Conservation (phyloP, 192 early-diverging fungal genomes). For the Linnemannia hyalina region DNA sequence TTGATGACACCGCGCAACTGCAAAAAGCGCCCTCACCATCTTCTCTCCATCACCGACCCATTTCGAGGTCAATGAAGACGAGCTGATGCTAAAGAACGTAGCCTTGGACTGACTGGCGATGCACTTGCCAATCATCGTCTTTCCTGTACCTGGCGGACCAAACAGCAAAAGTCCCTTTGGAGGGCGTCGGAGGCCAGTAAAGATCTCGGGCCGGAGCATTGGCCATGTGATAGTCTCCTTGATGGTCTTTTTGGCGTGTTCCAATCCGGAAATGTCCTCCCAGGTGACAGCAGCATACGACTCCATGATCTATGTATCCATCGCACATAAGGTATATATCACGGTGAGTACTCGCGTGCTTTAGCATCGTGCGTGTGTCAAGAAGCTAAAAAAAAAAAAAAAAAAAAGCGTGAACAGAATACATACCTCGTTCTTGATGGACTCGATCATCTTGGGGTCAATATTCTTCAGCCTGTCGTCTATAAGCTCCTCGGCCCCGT, state of each 20-base stretch:
- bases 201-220: conserved; percentile 81
- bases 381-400: not conserved
- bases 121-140: conserved; percentile 92
- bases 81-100: conserved; percentile 93
- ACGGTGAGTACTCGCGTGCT: not conserved
- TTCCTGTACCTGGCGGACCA: conserved; percentile 91
- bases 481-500: conserved; percentile 42
- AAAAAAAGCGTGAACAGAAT: not conserved
- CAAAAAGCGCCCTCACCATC: conserved; percentile 93
- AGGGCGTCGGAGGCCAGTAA: conserved; percentile 85
- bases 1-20: conserved; percentile 88
- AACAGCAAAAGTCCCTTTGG: conserved; percentile 89
- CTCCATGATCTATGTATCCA: conserved; percentile 70
- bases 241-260: conserved; percentile 85
- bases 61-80: conserved; percentile 93
- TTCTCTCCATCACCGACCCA: conserved; percentile 98
- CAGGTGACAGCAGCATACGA: conserved; percentile 71
- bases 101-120: conserved; percentile 89
- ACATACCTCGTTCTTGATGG: conserved; percentile 84
- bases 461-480: conserved; percentile 88
- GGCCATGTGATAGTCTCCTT: conserved; percentile 88
- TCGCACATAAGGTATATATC: no score
- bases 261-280: conserved; percentile 89
- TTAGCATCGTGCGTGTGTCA: not conserved
- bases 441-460: conserved; percentile 89